These are phyloP conservation scores for Geoglossum cookeanum DNA, from an alignment of 2,329 filamentous ascomycete species.

Conservation along the genomic window DNA sequence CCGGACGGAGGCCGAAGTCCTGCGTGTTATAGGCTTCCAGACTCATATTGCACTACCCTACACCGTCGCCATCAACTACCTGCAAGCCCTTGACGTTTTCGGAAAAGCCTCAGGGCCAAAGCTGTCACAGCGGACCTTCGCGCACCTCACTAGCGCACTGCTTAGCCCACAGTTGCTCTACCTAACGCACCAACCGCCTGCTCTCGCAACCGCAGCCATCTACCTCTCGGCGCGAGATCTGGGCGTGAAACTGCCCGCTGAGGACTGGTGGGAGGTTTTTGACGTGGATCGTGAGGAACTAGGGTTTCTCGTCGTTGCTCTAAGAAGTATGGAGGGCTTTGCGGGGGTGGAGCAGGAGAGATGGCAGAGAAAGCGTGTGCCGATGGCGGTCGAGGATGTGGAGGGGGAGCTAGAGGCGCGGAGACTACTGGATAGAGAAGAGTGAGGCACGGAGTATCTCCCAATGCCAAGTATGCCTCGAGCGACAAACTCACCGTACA, in stretches of 20 bases:
- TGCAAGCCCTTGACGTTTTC: constrained; percentile 68
- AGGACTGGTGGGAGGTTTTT: constrained; percentile 95
- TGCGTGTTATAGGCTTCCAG: constrained; percentile 61
- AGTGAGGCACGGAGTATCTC: not conserved
- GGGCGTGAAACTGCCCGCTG: constrained; percentile 58
- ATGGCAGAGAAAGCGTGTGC: constrained; percentile 17
- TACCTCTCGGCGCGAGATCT: constrained; percentile 73
- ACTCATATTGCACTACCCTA: constrained; percentile 75
- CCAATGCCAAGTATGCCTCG: no score
- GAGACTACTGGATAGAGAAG: not conserved
- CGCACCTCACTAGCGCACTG: constrained; percentile 70
- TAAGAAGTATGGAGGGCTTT: constrained; percentile 61
- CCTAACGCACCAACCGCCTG: constrained; percentile 75
- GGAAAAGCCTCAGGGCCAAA: constrained; percentile 10
- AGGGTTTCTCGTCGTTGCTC: constrained; percentile 73
- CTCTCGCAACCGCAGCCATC: constrained; percentile 70
- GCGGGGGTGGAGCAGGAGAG: constrained; percentile 38
- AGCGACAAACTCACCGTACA: no score
- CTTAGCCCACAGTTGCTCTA: constrained; percentile 79
- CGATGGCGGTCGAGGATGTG: constrained; percentile 3
- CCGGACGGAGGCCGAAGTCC: constrained; percentile 55
- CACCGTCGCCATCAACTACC: constrained; percentile 71
- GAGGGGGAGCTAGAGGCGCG: constrained; percentile 2
- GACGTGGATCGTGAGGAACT: constrained; percentile 89
- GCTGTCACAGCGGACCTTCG: constrained; percentile 46